A percentile compares a stretch with the other conserved stretches of the same genome.
phyloP scores from a whole-genome alignment of 2,329 filamentous ascomycete genomes.

The Monilinia vaccinii-corymbosi region DNA sequence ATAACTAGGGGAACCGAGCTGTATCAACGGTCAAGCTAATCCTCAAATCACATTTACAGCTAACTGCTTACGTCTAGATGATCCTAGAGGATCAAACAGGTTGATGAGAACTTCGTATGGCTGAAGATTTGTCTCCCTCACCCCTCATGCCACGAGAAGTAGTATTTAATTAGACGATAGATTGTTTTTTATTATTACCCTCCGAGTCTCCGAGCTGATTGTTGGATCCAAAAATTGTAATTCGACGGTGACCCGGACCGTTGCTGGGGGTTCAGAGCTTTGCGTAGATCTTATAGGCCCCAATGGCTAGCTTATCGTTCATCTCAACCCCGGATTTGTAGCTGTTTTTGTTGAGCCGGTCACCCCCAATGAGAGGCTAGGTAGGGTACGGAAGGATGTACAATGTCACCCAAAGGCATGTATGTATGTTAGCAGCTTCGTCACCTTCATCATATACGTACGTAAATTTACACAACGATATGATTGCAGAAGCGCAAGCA shows the following conservation, averaged over 20 bases:
- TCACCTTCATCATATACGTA: background rate
- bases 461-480: background rate
- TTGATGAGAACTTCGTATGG: background rate
- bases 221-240: no score
- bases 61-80: background rate
- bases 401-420: background rate
- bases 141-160: background rate
- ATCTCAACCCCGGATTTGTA: background rate
- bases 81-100: background rate
- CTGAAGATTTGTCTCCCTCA: background rate
- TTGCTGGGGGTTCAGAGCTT: background rate
- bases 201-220: no score
- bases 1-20: background rate
- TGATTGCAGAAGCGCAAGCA: constrained; percentile 14
- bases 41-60: background rate
- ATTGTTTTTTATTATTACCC: no score
- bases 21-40: background rate
- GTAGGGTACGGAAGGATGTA: background rate
- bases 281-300: background rate
- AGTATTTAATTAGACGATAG: background rate
- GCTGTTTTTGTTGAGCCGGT: background rate
- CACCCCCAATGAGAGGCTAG: background rate
- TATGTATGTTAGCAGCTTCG: background rate
- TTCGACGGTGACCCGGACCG: background rate
- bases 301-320: background rate